Evolutionary conservation across 768 basidiomycete genomes (phyloP).

Genomic region (Termitomyces bulborhizus): DNA sequence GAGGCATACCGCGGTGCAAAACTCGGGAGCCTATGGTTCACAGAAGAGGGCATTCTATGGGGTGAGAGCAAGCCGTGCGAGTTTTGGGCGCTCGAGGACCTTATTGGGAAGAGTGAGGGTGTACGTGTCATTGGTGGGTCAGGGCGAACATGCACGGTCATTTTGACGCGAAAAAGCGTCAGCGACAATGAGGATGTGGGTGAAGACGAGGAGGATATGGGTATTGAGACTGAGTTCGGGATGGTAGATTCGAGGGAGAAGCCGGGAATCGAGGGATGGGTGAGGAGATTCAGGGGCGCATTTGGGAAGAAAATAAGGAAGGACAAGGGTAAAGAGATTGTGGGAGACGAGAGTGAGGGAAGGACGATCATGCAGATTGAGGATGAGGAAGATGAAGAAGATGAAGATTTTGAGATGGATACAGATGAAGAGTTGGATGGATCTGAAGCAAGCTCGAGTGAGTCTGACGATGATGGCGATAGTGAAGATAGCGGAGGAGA

Average conservation of each 20-base stretch:
- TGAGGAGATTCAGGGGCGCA: slow-evolving; percentile 44
- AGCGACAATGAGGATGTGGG: slow-evolving; percentile 11
- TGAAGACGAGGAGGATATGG: slow-evolving; percentile 33
- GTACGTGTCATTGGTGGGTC: slow-evolving; percentile 53
- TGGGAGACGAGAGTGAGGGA: slow-evolving; percentile 10
- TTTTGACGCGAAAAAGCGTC: slow-evolving; percentile 35
- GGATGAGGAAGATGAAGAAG: slow-evolving; percentile 43
- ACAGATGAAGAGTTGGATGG: slow-evolving; percentile 31
- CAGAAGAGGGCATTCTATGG: slow-evolving; percentile 61
- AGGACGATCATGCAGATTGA: slow-evolving; percentile 26
- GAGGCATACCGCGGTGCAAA: slow-evolving; percentile 72
- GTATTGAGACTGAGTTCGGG: slow-evolving; percentile 59
- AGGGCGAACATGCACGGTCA: slow-evolving; percentile 62
- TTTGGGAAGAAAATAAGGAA: slow-evolving; percentile 40
- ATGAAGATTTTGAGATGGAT: slow-evolving; percentile 33
- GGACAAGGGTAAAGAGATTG: slow-evolving; percentile 1
- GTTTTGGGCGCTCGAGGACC: slow-evolving; percentile 61
- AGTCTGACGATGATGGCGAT: slow-evolving; percentile 16
- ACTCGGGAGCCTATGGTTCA: slow-evolving; percentile 67
- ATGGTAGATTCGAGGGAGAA: slow-evolving; percentile 70
- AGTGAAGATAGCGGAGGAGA: neutral
- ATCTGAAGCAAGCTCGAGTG: slow-evolving; percentile 24
- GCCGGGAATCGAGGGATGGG: slow-evolving; percentile 61
- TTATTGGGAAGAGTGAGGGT: slow-evolving; percentile 44
- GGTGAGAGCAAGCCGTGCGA: slow-evolving; percentile 74